Evolutionary conservation across 768 basidiomycete genomes (phyloP).

Genomic region (Kockovaella imperatae): DNA sequence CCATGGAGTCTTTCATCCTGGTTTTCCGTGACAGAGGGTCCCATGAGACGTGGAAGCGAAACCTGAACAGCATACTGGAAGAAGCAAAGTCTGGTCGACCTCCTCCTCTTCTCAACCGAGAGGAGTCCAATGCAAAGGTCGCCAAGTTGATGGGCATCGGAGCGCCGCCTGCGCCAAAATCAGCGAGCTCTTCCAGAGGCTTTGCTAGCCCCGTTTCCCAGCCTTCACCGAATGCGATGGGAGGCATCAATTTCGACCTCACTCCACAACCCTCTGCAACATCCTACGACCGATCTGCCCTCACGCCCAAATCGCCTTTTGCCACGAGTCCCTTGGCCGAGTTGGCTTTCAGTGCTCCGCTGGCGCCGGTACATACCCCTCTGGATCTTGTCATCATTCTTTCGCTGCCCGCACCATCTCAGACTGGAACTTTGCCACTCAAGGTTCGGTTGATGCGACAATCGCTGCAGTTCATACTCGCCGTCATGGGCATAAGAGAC

Average conservation of each 20-base stretch:
- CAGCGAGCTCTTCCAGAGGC: background rate
- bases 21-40: conserved; percentile 86
- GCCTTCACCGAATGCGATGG: conserved; percentile 8
- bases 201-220: background rate
- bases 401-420: conserved; percentile 59
- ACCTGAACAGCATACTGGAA: conserved; percentile 67
- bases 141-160: conserved; percentile 27
- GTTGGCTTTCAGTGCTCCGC: conserved; percentile 60
- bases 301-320: conserved; percentile 11
- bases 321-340: conserved; percentile 3
- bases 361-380: conserved; percentile 74
- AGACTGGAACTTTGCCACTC: conserved; percentile 44
- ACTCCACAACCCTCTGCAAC: no score
- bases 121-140: conserved; percentile 14
- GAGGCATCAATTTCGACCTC: no score
- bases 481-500: conserved; percentile 66
- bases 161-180: conserved; percentile 8
- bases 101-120: background rate
- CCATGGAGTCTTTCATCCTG: conserved; percentile 86
- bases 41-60: conserved; percentile 78
- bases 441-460: conserved; percentile 83
- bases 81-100: conserved; percentile 17
- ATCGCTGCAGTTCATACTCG: conserved; percentile 77
- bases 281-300: no score
- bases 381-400: conserved; percentile 88